phyloP scores from a whole-genome alignment of 2,329 filamentous ascomycete species.

The Eurotiales sp. region DNA sequence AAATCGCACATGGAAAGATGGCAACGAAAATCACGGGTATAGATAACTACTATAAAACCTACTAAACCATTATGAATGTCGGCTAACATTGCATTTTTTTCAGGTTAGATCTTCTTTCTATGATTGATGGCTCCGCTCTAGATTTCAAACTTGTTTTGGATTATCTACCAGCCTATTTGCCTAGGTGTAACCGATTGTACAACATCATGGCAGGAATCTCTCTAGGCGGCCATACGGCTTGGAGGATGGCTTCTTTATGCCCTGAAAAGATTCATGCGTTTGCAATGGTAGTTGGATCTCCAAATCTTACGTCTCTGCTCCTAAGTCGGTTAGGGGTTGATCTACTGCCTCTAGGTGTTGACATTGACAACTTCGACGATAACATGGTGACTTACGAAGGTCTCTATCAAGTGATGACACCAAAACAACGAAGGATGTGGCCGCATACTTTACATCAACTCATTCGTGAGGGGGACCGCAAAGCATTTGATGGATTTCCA shows the following conservation, averaged over 20 bases:
- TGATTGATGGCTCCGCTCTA: not conserved
- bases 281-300: not conserved
- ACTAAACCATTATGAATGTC: not conserved
- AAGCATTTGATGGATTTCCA: not conserved
- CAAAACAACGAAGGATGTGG: not conserved
- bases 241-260: not conserved
- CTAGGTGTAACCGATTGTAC: not conserved
- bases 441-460: not conserved
- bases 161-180: conserved; percentile 4
- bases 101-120: conserved; percentile 1
- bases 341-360: not conserved
- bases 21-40: conserved; percentile 6
- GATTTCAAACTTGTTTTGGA: conserved; percentile 8
- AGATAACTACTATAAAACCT: too few relatives aligned
- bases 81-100: not conserved
- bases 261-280: not conserved
- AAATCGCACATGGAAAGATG: conserved; percentile 4
- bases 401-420: not conserved
- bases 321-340: conserved; percentile 1
- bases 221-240: conserved; percentile 3
- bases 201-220: conserved; percentile 6
- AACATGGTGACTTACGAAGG: not conserved
- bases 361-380: not conserved
- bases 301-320: not conserved
- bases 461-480: not conserved